Evolutionary conservation across 2,329 filamentous ascomycete species (phyloP), one percentile per base, ranked within the genome.

Genomic region (Microascus cirrosus): DNA sequence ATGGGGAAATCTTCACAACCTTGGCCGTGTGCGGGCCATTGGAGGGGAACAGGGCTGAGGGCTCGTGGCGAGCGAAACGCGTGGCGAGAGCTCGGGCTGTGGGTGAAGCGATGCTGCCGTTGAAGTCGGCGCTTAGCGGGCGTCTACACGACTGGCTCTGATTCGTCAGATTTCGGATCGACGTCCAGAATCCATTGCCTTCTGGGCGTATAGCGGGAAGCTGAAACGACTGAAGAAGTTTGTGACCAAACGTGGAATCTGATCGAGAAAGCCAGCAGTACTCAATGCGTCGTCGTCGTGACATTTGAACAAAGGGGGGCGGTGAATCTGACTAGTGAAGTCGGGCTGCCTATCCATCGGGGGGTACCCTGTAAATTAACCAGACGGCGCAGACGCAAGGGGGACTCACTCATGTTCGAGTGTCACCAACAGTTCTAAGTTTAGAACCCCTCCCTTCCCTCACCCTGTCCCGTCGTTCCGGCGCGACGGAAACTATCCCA

Each of bases 41-140:
- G 4, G 13, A 6, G n/a, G 39, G 18, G 39, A n/a, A 18, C 39
- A 45, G 10, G 39, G 39, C 39, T 45, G 39, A 45, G 8, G 39
- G 15, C 6, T n/a, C 39, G 39, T 45, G 39, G 10, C 36, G 36
- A 42, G n/a, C n/a, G n/a, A n/a, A n/a, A n/a, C n/a, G n/a, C n/a
- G n/a, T n/a, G n/a, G 28, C 28, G 28, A 32, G 28, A 32, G 28
- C 28, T 32, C 28, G 28, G 28, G 28, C 28, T 32, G 8, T 32
- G 28, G 28, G 28, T 8, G 28, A 32, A 32, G 28, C 28, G 13
- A n/a, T 45, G 55, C 55, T 42, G 55, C 55, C 42, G 55, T n/a
- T 20, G 28, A 36, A 3, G 55, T 56, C 36, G 55, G 55, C 55
- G 55, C 55, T 53, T 57, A 53, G 55, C 8, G 48, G 55, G 55